Percentiles rank a stretch among this genome's conserved stretches.
Evolutionary conservation across 257 asterid genomes (phyloP).

Genomic region (Linderniella brevidens): DNA sequence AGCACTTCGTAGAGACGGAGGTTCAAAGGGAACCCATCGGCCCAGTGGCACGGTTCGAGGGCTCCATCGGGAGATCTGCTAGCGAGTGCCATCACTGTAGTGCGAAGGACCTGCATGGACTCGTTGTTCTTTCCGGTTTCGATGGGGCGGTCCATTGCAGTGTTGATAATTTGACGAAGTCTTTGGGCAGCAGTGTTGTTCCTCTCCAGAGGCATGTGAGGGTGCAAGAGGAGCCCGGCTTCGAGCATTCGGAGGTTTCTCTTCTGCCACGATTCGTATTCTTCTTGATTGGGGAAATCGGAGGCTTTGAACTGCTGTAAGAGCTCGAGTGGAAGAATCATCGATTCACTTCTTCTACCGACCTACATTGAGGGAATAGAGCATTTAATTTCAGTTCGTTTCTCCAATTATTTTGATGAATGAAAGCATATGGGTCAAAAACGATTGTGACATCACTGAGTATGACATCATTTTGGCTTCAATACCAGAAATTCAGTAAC

Average conservation of each 20-base stretch:
- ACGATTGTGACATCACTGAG: too few species aligned
- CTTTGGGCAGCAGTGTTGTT: slow-evolving; percentile 59
- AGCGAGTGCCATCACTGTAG: slow-evolving; percentile 67
- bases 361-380: slow-evolving; percentile 27
- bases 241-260: slow-evolving; percentile 82
- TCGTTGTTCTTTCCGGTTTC: slow-evolving; percentile 96
- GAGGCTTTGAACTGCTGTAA: slow-evolving; percentile 95
- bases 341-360: slow-evolving; percentile 64
- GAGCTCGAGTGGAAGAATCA: slow-evolving; percentile 86
- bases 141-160: slow-evolving; percentile 75
- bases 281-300: slow-evolving; percentile 75
- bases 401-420: too few species aligned
- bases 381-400: neutral
- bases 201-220: slow-evolving; percentile 65
- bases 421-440: too few species aligned
- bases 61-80: slow-evolving; percentile 74
- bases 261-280: slow-evolving; percentile 85
- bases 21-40: slow-evolving; percentile 89
- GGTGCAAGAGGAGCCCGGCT: slow-evolving; percentile 90
- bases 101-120: slow-evolving; percentile 93
- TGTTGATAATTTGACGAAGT: slow-evolving; percentile 57
- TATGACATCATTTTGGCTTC: too few species aligned
- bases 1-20: slow-evolving; percentile 83
- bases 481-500: too few species aligned
- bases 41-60: slow-evolving; percentile 85